Base-by-base conservation (phyloP, 106 monocot species). In the Dendrobium huoshanense region DNA sequence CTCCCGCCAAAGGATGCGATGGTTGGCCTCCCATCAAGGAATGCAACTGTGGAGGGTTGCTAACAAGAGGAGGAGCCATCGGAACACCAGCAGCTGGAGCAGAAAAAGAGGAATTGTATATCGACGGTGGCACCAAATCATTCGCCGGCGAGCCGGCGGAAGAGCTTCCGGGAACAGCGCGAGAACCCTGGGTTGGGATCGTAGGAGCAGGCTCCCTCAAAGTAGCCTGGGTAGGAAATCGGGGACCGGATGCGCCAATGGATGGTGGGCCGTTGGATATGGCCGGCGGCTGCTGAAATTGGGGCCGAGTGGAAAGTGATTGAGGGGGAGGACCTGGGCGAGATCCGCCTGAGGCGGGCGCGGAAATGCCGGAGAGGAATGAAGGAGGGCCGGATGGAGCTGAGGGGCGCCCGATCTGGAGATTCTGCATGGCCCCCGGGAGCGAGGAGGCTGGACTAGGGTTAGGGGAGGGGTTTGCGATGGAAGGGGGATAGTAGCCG, bases 371-470 rank as follows among this genome's bases (percentile, higher is more conserved):
- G 75, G 61, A 48, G 37, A 70, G 56, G 51, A 77, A 18, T 80
- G 84, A 40, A n/a, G 64, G 76, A 67, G 80, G 83, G 0, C 16
- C 20, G 58, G 75, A 64, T n/a, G 70, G 72, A 37, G 85, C 80
- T 16, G 83, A 75, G 11, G 83, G 85, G 72, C 81, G 84, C 45
- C 65, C 58, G 92, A 92, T 92, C 87, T 95, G 95, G 79, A 86
- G 88, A 80, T 90, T 92, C 80, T 85, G 84, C 87, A 92, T 82
- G 83, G 87, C 54, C 61, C 78, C 87, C 20, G 86, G 77, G 25
- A 87, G 85, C 51, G 86, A n/a, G 13, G 82, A 19, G 40, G 18
- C 59, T 56, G 7, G 48, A 41, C 40, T 73, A 9, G 81, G 90
- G 68, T 58, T 41, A n/a, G 68, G 47, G 74, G 80, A 18, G 55